phyloP scores from a whole-genome alignment of 2,329 filamentous ascomycete species.

The Neonectria faginata region DNA sequence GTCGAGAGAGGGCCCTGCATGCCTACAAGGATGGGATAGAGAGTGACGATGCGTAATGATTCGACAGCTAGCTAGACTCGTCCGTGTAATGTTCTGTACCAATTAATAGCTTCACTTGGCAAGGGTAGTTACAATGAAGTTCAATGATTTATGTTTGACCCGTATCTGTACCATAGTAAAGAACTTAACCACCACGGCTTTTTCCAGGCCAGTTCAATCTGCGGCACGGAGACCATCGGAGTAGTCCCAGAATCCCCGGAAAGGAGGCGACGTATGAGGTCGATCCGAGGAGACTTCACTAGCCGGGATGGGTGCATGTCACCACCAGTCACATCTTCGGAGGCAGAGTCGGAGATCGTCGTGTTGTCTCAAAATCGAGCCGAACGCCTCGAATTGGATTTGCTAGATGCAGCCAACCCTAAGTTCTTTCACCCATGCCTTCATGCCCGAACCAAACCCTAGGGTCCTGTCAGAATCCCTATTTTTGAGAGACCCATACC shows the following conservation, averaged over 20 bases:
- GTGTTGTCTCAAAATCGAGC: constrained; percentile 59
- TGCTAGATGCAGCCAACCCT: constrained; percentile 60
- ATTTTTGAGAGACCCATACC: constrained; percentile 41
- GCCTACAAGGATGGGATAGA: constrained; percentile 72
- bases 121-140: constrained; percentile 21
- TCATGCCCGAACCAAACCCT: constrained; percentile 53
- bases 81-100: not conserved
- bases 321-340: constrained; percentile 47
- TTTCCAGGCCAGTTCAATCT: constrained; percentile 69
- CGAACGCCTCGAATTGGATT: constrained; percentile 61
- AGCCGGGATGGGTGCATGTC: constrained; percentile 57
- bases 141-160: constrained; percentile 63
- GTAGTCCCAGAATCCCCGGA: constrained; percentile 68
- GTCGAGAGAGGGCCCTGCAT: constrained; percentile 73
- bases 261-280: constrained; percentile 50
- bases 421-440: constrained; percentile 54
- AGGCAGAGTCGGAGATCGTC: constrained; percentile 45
- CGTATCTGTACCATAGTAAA: constrained; percentile 74
- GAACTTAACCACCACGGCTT: constrained; percentile 69
- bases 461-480: constrained; percentile 44
- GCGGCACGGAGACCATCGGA: constrained; percentile 68
- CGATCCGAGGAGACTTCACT: constrained; percentile 67
- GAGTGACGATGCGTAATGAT: constrained; percentile 38
- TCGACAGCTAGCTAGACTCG: not conserved
- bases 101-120: constrained; percentile 2